These are phyloP conservation scores for Cucurbita ficifolia DNA, from an alignment of 306 rosid species.

Conservation along the genomic window DNA sequence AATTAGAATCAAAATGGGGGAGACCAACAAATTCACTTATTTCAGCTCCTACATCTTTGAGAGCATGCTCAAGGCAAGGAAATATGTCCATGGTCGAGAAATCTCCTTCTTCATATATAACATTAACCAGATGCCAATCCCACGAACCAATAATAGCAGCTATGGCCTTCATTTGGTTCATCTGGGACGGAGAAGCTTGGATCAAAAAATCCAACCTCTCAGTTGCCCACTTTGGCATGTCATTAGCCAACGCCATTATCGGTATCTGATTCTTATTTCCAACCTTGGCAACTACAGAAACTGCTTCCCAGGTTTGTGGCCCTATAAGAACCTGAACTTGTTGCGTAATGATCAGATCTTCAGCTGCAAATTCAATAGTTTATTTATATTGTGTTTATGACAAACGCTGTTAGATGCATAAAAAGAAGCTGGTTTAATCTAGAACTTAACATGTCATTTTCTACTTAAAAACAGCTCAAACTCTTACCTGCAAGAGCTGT, in stretches of 20 bases:
- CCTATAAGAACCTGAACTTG: constrained; percentile 29
- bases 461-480: neutral
- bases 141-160: constrained; percentile 34
- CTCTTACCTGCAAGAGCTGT: constrained; percentile 29
- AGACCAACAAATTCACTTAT: constrained; percentile 14
- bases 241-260: constrained; percentile 23
- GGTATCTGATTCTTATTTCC: constrained; percentile 18
- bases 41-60: constrained; percentile 13
- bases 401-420: neutral
- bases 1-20: constrained; percentile 22
- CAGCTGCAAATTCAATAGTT: constrained; percentile 23
- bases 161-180: constrained; percentile 27
- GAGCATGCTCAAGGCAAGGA: constrained; percentile 19
- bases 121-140: constrained; percentile 22
- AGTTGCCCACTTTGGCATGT: constrained; percentile 31
- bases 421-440: neutral
- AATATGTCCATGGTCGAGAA: constrained; percentile 15
- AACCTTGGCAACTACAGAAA: constrained; percentile 21
- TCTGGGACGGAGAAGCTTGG: constrained; percentile 17
- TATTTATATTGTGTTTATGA: neutral
- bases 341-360: constrained; percentile 14
- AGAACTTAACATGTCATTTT: neutral
- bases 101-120: constrained; percentile 28
- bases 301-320: constrained; percentile 36
- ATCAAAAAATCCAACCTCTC: constrained; percentile 23